These are phyloP conservation scores for Coemansia sp. DNA, from an alignment of 192 early-diverging fungal species.

Conservation along the genomic window DNA sequence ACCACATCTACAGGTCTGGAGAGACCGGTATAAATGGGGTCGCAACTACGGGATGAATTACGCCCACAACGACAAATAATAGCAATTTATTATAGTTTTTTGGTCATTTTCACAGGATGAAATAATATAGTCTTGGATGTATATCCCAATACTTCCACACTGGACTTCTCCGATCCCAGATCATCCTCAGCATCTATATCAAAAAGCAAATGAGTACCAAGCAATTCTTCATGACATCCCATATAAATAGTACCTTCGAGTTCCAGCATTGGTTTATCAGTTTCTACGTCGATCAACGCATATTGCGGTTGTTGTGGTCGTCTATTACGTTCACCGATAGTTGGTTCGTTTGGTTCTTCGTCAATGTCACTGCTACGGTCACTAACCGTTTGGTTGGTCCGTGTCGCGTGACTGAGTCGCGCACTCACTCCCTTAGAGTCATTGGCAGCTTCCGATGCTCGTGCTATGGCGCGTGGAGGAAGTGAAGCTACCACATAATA, in stretches of 20 bases:
- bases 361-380: not conserved
- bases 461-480: conserved; percentile 12
- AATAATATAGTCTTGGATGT: conserved; percentile 38
- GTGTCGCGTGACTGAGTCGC: not conserved
- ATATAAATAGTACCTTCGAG: conserved; percentile 40
- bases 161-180: conserved; percentile 1
- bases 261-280: conserved; percentile 39
- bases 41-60: conserved; percentile 52
- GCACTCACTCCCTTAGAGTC: not conserved
- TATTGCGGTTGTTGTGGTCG: conserved; percentile 15
- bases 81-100: not conserved
- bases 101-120: conserved; percentile 21
- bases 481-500: conserved; percentile 35
- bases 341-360: not conserved
- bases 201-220: conserved; percentile 42
- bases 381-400: not conserved
- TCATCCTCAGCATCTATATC: conserved; percentile 17
- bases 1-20: conserved; percentile 47
- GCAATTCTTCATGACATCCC: conserved; percentile 34
- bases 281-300: conserved; percentile 40
- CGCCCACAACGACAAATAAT: conserved; percentile 44
- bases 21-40: conserved; percentile 53
- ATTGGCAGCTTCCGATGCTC: conserved; percentile 3
- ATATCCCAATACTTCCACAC: conserved; percentile 21
- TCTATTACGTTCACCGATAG: not conserved